Percentiles rank a stretch among this genome's conserved stretches.
phyloP scores from a whole-genome alignment of 2,329 filamentous ascomycete genomes.

The Fusarium illudens region DNA sequence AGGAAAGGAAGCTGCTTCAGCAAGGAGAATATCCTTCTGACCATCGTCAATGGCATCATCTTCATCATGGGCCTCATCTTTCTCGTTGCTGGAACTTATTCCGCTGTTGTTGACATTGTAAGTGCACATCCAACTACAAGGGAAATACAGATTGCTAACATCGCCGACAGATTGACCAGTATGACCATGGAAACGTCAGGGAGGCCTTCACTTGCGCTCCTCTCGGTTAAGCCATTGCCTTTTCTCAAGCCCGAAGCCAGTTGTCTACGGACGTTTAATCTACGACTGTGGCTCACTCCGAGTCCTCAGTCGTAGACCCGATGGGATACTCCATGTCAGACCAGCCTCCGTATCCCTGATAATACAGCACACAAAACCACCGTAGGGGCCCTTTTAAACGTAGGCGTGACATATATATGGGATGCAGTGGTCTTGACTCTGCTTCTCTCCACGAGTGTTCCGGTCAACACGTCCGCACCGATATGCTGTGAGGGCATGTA shows the following conservation, averaged over 20 bases:
- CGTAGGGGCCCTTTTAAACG: conserved; percentile 37
- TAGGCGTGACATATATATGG: conserved; percentile 28
- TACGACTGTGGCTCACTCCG: neutral
- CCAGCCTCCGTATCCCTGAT: conserved; percentile 29
- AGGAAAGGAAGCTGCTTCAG: conserved; percentile 37
- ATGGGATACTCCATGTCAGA: conserved; percentile 30
- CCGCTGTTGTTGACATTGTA: conserved; percentile 26
- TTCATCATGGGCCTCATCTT: conserved; percentile 30
- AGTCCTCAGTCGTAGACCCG: neutral
- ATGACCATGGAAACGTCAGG: conserved; percentile 26
- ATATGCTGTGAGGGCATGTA: neutral
- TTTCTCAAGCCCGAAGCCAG: neutral
- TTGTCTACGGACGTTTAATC: neutral
- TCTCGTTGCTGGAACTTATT: conserved; percentile 29
- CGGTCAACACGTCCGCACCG: no score
- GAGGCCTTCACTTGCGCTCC: conserved; percentile 21
- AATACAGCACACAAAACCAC: conserved; percentile 34
- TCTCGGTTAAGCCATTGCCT: conserved; percentile 10
- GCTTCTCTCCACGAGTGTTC: neutral
- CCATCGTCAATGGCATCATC: conserved; percentile 27
- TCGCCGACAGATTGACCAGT: conserved; percentile 21
- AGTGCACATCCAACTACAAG: neutral
- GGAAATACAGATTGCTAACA: neutral
- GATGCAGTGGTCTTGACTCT: neutral
- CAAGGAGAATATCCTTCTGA: conserved; percentile 20